Conservation (phyloP, 495 filamentous ascomycete genomes). For the Thozetella sp. region DNA sequence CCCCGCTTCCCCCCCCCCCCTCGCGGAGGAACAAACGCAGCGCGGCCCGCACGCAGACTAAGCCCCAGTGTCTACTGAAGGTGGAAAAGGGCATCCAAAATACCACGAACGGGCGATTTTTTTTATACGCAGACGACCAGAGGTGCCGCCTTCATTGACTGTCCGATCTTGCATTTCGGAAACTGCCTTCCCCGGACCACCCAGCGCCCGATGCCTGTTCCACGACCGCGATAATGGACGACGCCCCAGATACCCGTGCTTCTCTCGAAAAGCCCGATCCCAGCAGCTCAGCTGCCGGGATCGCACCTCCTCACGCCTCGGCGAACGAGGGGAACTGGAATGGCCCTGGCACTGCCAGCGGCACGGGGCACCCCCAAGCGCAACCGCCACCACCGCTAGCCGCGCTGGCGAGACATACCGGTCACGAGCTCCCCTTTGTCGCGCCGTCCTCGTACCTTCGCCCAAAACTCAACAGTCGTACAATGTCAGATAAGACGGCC, state of each 20-base stretch:
- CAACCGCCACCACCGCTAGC: constrained; percentile 19
- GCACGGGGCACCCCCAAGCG: constrained; percentile 19
- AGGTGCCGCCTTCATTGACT: too few relatives aligned
- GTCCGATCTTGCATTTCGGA: background rate
- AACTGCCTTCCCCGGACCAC: background rate
- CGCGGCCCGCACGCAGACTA: too few relatives aligned
- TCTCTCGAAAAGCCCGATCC: constrained; percentile 26
- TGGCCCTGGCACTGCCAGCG: constrained; percentile 11
- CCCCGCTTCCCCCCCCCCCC: background rate
- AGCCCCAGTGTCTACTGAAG: constrained; percentile 6
- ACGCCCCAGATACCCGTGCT: constrained; percentile 35
- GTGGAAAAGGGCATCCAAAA: background rate
- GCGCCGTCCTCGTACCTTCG: constrained; percentile 86
- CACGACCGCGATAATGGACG: constrained; percentile 37
- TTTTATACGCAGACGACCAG: too few relatives aligned
- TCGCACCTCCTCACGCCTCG: constrained; percentile 16
- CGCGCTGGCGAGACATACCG: constrained; percentile 21
- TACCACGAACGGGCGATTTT: too few relatives aligned
- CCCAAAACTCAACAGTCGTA: constrained; percentile 55
- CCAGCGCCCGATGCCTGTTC: constrained; percentile 25
- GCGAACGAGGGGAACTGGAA: constrained; percentile 1
- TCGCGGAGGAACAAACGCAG: too few relatives aligned
- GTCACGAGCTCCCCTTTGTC: constrained; percentile 64
- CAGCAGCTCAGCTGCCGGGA: constrained; percentile 16
- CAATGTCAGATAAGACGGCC: constrained; percentile 59